Evolutionary conservation across 768 basidiomycete genomes (phyloP), one percentile per base, ranked within the genome.

Genomic region (Lentinus brumalis): DNA sequence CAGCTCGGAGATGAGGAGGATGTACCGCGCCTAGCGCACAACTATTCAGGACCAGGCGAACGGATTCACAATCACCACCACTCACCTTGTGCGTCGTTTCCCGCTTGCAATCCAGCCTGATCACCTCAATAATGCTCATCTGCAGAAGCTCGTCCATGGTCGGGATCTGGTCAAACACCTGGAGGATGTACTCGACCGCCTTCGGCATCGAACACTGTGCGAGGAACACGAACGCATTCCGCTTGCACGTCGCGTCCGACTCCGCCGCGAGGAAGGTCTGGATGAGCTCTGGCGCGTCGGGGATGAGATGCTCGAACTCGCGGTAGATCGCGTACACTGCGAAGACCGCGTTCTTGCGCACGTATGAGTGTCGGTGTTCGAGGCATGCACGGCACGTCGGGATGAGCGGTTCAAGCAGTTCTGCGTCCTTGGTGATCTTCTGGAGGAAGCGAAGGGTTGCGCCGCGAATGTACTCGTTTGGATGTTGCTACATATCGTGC

Each of bases 391-490:
- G 88, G 72, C 93, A 94, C 44, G 89, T 94, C 12, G 97, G 97
- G 61, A 98, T 84, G 62, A 98, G 86, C 29, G 97, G 97, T 78
- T 98, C 97, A 29, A 98, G 85, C 12, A 98, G 85, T 73, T 99
- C 97, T 3, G 86, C 79, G 67, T 98, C 97, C 74, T 91, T 90
- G 16, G 90, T 83, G 54, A 99, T 90, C 79, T 99, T 99, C 77
- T 96, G 93, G 12, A 98, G 83, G 78, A 96, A 96, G 29, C 97
- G 90, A 38, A 98, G 85, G 11, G 94, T 96, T n/a, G 95, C 93
- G 47, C 97, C 97, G 40, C 97, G 92, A 69, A 99, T 97, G 74
- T 98, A 99, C 79, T 99, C 97, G 69, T 99, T 98, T 9, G 96
- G 96, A 70, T 99, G 97, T 95, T 98, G 96, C 92, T 96, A 64